Evolutionary conservation across 225 moss, liverwort and hornwort genomes (phyloP).

Genomic region (Bryum argenteum): DNA sequence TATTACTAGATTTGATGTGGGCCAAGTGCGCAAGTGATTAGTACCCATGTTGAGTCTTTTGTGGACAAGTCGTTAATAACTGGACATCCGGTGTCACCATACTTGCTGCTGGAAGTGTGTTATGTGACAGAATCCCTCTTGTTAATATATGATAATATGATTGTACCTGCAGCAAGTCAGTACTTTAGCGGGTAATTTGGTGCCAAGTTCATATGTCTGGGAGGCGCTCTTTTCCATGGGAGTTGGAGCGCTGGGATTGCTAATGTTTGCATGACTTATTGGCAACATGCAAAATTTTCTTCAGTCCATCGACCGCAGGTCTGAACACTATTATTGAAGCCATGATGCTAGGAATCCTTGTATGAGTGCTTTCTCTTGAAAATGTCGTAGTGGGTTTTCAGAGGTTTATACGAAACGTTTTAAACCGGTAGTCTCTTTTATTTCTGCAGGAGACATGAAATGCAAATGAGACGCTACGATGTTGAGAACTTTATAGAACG

Average conservation of each 20-base stretch:
- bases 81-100: conserved; percentile 8
- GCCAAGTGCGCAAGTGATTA: background rate
- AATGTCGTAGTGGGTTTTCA: too few relatives aligned
- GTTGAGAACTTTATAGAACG: conserved; percentile 78
- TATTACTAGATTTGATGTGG: background rate
- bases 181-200: conserved; percentile 74
- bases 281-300: conserved; percentile 90
- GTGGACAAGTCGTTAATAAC: background rate
- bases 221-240: conserved; percentile 75
- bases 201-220: conserved; percentile 69
- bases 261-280: conserved; percentile 87
- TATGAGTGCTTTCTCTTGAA: background rate
- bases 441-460: conserved; percentile 66
- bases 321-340: background rate
- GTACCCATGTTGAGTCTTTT: background rate
- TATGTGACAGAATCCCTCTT: background rate
- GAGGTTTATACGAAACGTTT: background rate
- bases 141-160: too few relatives aligned
- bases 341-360: background rate
- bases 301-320: conserved; percentile 78
- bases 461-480: conserved; percentile 84
- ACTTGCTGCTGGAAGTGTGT: background rate
- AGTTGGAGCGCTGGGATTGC: conserved; percentile 72
- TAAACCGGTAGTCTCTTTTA: conserved; percentile 14
- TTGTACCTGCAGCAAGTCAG: conserved; percentile 76